A percentile compares a stretch with the other conserved stretches of the same genome.
Conservation (phyloP, 2,329 filamentous ascomycete genomes). For the Penicillium sp. region DNA sequence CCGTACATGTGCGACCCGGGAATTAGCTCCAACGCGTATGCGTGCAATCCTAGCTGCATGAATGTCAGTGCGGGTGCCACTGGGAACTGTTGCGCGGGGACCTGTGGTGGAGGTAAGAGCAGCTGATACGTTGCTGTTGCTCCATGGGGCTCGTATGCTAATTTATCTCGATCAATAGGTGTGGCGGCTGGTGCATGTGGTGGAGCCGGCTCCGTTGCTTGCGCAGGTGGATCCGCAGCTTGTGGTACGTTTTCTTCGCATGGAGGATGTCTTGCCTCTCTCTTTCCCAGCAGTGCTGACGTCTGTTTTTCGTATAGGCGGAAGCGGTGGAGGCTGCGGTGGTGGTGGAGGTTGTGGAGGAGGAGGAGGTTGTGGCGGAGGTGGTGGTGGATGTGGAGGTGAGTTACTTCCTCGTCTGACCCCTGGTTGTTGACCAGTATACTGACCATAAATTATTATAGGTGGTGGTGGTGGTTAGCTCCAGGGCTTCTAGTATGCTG, state of each 20-base stretch:
- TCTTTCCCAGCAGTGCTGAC: slow-evolving; percentile 1
- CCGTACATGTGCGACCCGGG: slow-evolving; percentile 49
- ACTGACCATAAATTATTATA: background rate
- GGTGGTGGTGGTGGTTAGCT: background rate
- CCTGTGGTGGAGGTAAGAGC: slow-evolving; percentile 38
- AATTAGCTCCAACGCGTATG: slow-evolving; percentile 43
- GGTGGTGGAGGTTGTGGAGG: slow-evolving; percentile 29
- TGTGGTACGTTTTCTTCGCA: slow-evolving; percentile 34
- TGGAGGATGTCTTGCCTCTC: no score
- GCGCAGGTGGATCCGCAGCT: slow-evolving; percentile 25
- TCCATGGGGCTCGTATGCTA: background rate
- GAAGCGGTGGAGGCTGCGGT: slow-evolving; percentile 18
- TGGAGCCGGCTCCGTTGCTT: slow-evolving; percentile 40
- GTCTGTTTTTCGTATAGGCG: slow-evolving; percentile 4
- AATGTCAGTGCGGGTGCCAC: slow-evolving; percentile 37
- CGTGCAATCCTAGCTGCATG: slow-evolving; percentile 48
- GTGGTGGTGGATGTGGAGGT: slow-evolving; percentile 17
- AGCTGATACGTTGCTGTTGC: background rate
- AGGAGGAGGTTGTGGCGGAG: slow-evolving; percentile 13
- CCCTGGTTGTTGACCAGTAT: background rate
- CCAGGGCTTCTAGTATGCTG: background rate
- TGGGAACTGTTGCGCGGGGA: slow-evolving; percentile 51
- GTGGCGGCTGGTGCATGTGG: slow-evolving; percentile 46
- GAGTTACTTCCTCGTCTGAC: background rate
- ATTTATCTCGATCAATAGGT: background rate